phyloP scores from a whole-genome alignment of 371 early-diverging fungal species.

The Rhizopus arrhizus region DNA sequence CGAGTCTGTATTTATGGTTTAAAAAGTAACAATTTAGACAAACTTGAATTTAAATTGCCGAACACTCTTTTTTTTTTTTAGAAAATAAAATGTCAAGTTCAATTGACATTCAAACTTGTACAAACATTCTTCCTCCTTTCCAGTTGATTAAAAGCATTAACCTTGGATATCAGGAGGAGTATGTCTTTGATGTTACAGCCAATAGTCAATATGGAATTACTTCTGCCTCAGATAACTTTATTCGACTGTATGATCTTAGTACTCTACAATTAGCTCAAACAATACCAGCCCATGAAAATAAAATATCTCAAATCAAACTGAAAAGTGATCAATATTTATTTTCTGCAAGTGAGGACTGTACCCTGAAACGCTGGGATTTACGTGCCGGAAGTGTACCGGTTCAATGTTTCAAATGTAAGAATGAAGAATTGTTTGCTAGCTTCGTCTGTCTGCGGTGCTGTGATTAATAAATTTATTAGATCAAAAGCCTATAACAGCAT shows the following conservation, averaged over 20 bases:
- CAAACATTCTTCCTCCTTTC: slow-evolving; percentile 40
- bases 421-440: background rate
- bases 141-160: slow-evolving; percentile 40
- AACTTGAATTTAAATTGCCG: too few relatives aligned
- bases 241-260: slow-evolving; percentile 67
- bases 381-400: slow-evolving; percentile 52
- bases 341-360: slow-evolving; percentile 66
- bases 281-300: slow-evolving; percentile 54
- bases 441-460: background rate
- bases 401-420: slow-evolving; percentile 64
- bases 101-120: slow-evolving; percentile 29
- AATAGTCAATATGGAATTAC: slow-evolving; percentile 62
- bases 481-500: slow-evolving; percentile 61
- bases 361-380: slow-evolving; percentile 74
- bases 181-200: slow-evolving; percentile 68
- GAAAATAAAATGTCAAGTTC: slow-evolving; percentile 11
- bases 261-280: slow-evolving; percentile 52
- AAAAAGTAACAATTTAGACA: too few relatives aligned
- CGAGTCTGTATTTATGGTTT: too few relatives aligned
- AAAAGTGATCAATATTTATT: slow-evolving; percentile 64
- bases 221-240: slow-evolving; percentile 67
- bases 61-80: slow-evolving; percentile 1
- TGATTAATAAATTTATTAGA: slow-evolving; percentile 30
- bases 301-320: slow-evolving; percentile 64
- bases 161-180: slow-evolving; percentile 57